Base-by-base conservation (phyloP, 148 eudicot genomes). In the Silene uniflora region DNA sequence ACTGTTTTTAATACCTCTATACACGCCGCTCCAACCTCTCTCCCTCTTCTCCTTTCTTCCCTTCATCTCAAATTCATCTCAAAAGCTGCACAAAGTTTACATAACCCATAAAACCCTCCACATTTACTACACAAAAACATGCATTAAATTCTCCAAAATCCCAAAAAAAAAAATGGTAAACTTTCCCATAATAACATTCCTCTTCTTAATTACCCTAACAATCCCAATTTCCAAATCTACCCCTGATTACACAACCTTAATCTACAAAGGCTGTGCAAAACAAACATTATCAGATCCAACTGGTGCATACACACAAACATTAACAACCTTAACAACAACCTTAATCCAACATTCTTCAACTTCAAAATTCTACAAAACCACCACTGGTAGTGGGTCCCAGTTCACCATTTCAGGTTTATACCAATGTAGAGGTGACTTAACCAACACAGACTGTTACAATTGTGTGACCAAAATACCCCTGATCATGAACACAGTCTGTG, bases 241-340 rank as follows among this genome's bases (percentile, higher is more conserved):
- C 91, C 55, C 85, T 18, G 93, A 85, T 17, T 84, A 80, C 86
- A 78, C 89, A 0, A 76, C 79, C 12, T 47, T 95, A 60, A 91
- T 92, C 2, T 95, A 95, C 96, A 92, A 87, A 73, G 98, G 98
- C 0, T 95, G 98, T 73, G 85, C 98, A n/a, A 92, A 88, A 69
- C 91, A 92, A 72, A 61, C 81, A 21, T 71, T 92, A 21, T 80
- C 96, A 89, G 97, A 95, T 92, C 97, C 98, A 79, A 86, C 77
- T 49, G 97, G 98, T 8, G 70, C 74, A 4, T 91, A 87, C 80
- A 74, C 93, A 3, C 97, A 90, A 75, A 85, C 93, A 0, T 77
- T 95, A 4, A 82, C 93, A 0, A 21, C 91, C 68, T 81, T 95
- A 1, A 92, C 83, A 74, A 81, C 87, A 5, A 74, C 92, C 18